Conservation (phyloP, 768 basidiomycete species). For the Paxillus involutus region DNA sequence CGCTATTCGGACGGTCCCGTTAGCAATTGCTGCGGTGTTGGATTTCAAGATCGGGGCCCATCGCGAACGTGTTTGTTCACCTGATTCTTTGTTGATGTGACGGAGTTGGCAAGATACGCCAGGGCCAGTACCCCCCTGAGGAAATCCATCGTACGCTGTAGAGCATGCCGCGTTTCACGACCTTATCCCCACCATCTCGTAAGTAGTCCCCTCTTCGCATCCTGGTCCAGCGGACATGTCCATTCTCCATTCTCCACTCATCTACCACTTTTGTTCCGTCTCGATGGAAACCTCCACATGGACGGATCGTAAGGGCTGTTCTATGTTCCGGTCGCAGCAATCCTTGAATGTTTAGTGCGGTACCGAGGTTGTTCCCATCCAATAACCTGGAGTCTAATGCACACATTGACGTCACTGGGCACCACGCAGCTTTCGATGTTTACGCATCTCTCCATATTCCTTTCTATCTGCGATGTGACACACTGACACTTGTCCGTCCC, state of each 20-base stretch:
- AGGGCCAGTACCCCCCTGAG: not conserved
- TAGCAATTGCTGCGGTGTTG: too few relatives aligned
- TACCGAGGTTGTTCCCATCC: not conserved
- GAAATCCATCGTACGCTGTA: not conserved
- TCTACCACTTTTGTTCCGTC: not conserved
- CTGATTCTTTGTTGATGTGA: not conserved
- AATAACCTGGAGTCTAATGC: not conserved
- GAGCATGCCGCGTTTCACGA: not conserved
- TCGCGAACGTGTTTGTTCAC: not conserved
- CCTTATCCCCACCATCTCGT: not conserved
- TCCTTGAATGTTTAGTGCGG: not conserved
- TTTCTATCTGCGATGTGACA: not conserved
- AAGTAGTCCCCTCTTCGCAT: not conserved
- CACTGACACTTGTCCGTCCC: too few relatives aligned
- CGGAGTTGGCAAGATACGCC: not conserved
- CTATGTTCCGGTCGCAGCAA: not conserved
- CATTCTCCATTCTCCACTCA: not conserved
- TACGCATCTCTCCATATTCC: not conserved
- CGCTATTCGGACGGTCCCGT: too few relatives aligned
- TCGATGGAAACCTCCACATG: not conserved
- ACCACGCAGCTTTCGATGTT: not conserved
- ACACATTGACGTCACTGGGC: not conserved
- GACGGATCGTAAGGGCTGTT: not conserved
- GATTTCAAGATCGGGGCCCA: too few relatives aligned
- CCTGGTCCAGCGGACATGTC: not conserved